Evolutionary conservation across 2,329 filamentous ascomycete species (phyloP), one percentile per base, ranked within the genome.

Genomic region (Lomentospora prolificans): DNA sequence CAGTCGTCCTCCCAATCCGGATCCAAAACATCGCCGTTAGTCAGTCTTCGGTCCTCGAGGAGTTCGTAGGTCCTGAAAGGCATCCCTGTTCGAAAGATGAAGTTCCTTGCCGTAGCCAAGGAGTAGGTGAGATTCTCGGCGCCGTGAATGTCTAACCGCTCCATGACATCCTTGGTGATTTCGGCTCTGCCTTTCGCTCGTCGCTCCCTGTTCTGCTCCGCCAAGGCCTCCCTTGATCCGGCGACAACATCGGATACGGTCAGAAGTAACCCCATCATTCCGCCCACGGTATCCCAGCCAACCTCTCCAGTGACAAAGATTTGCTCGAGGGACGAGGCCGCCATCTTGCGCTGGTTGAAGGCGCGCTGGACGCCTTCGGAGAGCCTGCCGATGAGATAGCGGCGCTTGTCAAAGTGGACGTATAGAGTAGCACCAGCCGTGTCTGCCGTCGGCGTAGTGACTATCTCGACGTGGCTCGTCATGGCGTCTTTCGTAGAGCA

Each of bases 351-450:
- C 69, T 91, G 84, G 36, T 78, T 77, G 65, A 87, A 76, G 51
- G 85, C 82, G 57, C 94, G 81, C 73, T 97, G 94, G 0, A 87
- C 87, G 14, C 92, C 94, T 70, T 99, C 94, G 8, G 84, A 74
- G 14, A 92, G 69, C 63, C 87, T 85, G 19, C 94, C 94, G 64
- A 99, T 87, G 14, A 96, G 62, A 69, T 99, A 99, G 57, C 89
- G 81, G 63, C 86, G 85, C 64, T 84, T 81, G 63, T 92, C 88
- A 65, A 90, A 91, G 66, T 92, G 85, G 5, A 99, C 75, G 36
- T 90, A 67, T 30, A 97, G 69, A 52, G 82, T 80, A 2, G 89
- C 89, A 55, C 92, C 92, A 1, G 85, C 81, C 19, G 90, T 96
- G 70, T 99, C 94, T 58, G 86, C 86, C 61, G 92, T 94, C 12